A percentile compares a stretch with the other conserved stretches of the same genome.
Conservation (phyloP, 2,329 filamentous ascomycete genomes). For the Sphaceloma murrayae region DNA sequence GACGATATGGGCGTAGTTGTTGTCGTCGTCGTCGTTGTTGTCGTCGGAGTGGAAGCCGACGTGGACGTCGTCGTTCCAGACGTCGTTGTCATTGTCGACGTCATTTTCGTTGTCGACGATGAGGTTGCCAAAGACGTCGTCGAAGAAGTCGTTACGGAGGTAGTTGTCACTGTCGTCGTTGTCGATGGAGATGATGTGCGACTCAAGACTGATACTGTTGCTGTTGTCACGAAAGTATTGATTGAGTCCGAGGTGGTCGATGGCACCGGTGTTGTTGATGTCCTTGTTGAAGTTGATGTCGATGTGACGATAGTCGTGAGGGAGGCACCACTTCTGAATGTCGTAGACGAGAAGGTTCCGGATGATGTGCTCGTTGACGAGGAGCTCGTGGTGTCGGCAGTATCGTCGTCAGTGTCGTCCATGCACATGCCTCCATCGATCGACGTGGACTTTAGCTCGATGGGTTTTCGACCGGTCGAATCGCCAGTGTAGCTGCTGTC, state of each 20-base stretch:
- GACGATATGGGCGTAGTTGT: not conserved
- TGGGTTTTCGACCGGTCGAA: too few species aligned
- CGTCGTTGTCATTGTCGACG: too few species aligned
- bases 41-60: not conserved
- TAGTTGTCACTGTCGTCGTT: not conserved
- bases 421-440: too few species aligned
- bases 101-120: too few species aligned
- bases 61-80: not conserved
- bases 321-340: not conserved
- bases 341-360: too few species aligned
- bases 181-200: not conserved
- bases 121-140: too few species aligned
- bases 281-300: not conserved
- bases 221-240: not conserved
- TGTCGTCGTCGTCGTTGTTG: not conserved
- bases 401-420: too few species aligned
- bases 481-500: too few species aligned
- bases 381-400: too few species aligned
- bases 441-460: too few species aligned
- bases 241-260: not conserved
- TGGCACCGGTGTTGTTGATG: not conserved
- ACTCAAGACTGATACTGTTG: not conserved
- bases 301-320: not conserved
- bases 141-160: not conserved
- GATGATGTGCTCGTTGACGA: too few species aligned